Conservation (phyloP, 306 rosid genomes). For the Cyamopsis tetragonoloba region DNA sequence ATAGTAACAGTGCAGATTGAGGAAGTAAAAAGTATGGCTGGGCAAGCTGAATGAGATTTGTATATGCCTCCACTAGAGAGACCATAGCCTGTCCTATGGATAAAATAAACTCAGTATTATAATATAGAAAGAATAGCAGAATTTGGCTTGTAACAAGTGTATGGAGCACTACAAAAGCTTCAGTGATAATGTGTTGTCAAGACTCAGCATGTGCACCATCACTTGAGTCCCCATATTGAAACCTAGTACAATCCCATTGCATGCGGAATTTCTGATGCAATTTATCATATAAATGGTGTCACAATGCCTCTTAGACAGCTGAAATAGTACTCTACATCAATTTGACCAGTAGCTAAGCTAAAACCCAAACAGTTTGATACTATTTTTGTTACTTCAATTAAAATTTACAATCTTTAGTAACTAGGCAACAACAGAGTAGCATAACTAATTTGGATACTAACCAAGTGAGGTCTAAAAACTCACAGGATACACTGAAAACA, state of each 20-base stretch:
- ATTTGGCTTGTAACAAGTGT: background rate
- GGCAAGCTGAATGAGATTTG: background rate
- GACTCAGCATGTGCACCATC: background rate
- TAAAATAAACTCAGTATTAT: background rate
- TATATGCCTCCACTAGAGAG: background rate
- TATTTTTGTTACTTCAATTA: background rate
- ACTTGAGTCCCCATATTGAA: background rate
- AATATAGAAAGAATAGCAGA: background rate
- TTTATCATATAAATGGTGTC: background rate
- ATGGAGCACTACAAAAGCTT: background rate
- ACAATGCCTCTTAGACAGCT: background rate
- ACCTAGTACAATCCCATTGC: background rate
- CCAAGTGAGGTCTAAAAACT: conserved; percentile 4
- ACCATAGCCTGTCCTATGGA: background rate
- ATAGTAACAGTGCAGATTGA: background rate
- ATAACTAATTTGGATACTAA: conserved; percentile 5
- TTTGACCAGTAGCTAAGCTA: background rate
- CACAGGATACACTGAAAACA: conserved; percentile 11
- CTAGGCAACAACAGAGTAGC: background rate
- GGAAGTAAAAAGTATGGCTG: background rate
- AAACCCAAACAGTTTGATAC: background rate
- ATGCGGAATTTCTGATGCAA: background rate
- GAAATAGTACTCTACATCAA: background rate
- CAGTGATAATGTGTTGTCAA: background rate
- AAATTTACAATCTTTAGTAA: background rate